phyloP scores from a whole-genome alignment of 2,329 filamentous ascomycete genomes.

The Arachnomyces sp. region DNA sequence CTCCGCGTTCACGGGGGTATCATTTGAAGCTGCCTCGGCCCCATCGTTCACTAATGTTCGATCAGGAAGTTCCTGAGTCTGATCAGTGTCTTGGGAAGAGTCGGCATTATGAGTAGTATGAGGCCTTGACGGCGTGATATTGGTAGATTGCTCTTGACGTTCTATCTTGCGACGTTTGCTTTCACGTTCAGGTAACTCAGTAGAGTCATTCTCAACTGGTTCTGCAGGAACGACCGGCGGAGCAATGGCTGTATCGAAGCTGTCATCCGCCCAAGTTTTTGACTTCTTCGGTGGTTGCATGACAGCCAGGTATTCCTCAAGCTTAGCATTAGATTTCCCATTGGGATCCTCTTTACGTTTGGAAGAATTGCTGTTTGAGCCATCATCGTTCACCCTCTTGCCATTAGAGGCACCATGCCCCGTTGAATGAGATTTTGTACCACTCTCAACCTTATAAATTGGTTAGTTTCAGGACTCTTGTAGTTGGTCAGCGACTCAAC shows the following conservation, averaged over 20 bases:
- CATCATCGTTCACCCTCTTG: not conserved
- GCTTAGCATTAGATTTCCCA: constrained; percentile 62
- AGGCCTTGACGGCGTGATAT: too few species aligned
- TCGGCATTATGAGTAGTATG: not conserved
- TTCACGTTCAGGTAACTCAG: constrained; percentile 7
- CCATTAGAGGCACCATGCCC: too few species aligned
- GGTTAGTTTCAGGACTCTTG: constrained; percentile 34
- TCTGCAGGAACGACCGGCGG: constrained; percentile 16
- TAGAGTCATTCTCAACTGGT: constrained; percentile 7
- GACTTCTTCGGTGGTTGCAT: constrained; percentile 64
- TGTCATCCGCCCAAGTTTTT: constrained; percentile 54
- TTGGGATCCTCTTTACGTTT: constrained; percentile 40
- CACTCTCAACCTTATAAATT: constrained; percentile 34
- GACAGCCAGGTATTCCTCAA: constrained; percentile 77
- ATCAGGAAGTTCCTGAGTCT: not conserved
- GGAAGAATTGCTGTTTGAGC: constrained; percentile 21
- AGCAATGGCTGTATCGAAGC: constrained; percentile 16
- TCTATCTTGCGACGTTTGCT: constrained; percentile 1
- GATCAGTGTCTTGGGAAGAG: constrained; percentile 19
- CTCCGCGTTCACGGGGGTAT: constrained; percentile 12
- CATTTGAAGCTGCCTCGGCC: constrained; percentile 13
- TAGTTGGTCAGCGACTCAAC: constrained; percentile 14
- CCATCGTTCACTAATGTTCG: constrained; percentile 5
- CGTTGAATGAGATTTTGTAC: constrained; percentile 8
- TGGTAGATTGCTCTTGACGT: too few species aligned